Percentiles rank a stretch among this genome's conserved stretches.
phyloP scores from a whole-genome alignment of 257 asterid genomes.

The Salvia miltiorrhiza region DNA sequence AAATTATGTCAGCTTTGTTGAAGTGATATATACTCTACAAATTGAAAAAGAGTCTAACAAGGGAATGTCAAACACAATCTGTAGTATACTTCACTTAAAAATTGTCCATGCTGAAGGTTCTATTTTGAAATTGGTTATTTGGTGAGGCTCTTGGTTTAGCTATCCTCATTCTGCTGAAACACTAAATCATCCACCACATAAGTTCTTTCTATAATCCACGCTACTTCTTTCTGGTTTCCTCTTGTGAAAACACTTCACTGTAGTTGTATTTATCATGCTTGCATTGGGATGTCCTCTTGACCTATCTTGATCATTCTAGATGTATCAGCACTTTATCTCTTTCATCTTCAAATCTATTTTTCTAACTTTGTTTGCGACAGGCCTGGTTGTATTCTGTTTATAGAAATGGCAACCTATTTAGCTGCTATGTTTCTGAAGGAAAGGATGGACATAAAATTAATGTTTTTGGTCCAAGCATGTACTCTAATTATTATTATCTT shows the following conservation, averaged over 20 bases:
- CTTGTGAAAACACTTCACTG: not conserved
- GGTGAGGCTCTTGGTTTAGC: not conserved
- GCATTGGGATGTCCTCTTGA: not conserved
- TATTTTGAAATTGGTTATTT: not conserved
- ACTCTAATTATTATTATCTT: slow-evolving; percentile 7
- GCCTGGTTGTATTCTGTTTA: slow-evolving; percentile 2
- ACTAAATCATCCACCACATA: not conserved
- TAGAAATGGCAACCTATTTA: slow-evolving; percentile 1
- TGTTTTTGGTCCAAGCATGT: not conserved
- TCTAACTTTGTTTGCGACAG: not conserved
- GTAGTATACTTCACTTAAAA: no score
- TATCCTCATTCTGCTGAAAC: not conserved
- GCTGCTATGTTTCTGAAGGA: not conserved
- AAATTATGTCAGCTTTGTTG: not conserved
- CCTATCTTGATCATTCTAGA: not conserved
- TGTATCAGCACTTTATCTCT: not conserved
- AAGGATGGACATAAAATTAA: not conserved
- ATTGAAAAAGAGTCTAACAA: no score
- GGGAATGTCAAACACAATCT: no score
- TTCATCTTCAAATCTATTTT: not conserved
- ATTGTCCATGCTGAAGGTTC: not conserved
- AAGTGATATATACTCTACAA: not conserved
- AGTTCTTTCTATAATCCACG: not conserved
- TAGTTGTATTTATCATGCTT: not conserved
- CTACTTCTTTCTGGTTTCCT: not conserved